Evolutionary conservation across 495 filamentous ascomycete species (phyloP), one percentile per base, ranked within the genome.

Genomic region (Tuber microsphaerosporum): DNA sequence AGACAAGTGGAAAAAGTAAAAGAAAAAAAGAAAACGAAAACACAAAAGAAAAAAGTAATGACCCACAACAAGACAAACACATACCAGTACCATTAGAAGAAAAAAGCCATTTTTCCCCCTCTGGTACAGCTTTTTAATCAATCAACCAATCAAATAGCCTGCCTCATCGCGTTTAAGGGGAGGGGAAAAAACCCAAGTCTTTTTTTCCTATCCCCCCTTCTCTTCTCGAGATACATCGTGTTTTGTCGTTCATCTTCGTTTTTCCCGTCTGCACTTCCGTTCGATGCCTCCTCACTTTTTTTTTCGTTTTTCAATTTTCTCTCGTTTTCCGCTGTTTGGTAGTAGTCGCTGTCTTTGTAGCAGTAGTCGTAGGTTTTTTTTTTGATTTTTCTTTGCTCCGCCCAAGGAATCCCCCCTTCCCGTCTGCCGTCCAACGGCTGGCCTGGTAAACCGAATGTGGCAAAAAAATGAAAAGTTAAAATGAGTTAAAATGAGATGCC

Each of bases 1-100:
- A 16, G 70, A 31, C 73, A 48, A 76, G 39, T 61, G 74, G 74
- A 68, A 76, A 74, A 56, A 65, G 37, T 31, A 68, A 76, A 76
- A 75, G 31, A 61, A 74, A 65, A 65, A 43, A 43, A 12, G 42
- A 10, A 43, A 43, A 43, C 10, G 9, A 43, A 43, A 43, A 43
- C 42, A 43, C 9, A 42, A 10, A 42, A 43, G 10, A 43, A 12
- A 43, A 43, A 20, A 69, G 19, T 42, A 74, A 74, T 46, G 39
- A 74, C 70, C 44, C n/a, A 61, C 31, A 65, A 76, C 51, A 51
- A 71, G 22, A 56, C 44, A 31, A 34, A 72, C 43, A 56, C 41
- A 71, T 20, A 76, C 34, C 42, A 34, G 37, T 17, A 74, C 51
- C 26, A 61, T n/a, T 26, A 61, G n/a, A 26, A 26, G 51, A 61